These are phyloP conservation scores for Ustilago sp. DNA, from an alignment of 1,284 basidiomycete species.

Conservation along the genomic window DNA sequence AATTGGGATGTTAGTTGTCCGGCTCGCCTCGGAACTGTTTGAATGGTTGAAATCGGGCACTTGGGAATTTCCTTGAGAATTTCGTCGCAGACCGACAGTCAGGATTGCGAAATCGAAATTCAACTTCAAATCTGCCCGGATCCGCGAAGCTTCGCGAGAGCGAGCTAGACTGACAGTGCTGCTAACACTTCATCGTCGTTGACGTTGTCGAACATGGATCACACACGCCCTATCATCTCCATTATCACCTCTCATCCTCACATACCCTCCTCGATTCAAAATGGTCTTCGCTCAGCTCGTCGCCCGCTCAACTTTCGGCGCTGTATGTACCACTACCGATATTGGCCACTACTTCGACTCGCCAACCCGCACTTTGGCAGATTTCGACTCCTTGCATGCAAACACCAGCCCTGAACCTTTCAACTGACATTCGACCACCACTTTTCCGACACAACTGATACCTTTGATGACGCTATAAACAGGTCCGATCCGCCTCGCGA, in stretches of 20 bases:
- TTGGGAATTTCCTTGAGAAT: slow-evolving; percentile 6
- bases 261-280: slow-evolving; percentile 10
- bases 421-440: slow-evolving; percentile 23
- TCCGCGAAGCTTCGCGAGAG: slow-evolving; percentile 13
- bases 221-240: slow-evolving; percentile 15
- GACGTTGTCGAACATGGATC: background rate
- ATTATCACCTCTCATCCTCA: slow-evolving; percentile 2
- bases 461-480: slow-evolving; percentile 13
- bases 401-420: background rate
- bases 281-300: slow-evolving; percentile 47
- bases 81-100: slow-evolving; percentile 8
- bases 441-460: background rate
- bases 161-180: slow-evolving; percentile 5
- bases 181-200: slow-evolving; percentile 13
- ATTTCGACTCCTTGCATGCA: slow-evolving; percentile 5
- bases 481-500: slow-evolving; percentile 53
- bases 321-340: slow-evolving; percentile 38
- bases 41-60: background rate
- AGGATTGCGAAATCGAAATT: background rate
- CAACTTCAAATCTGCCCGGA: slow-evolving; percentile 12
- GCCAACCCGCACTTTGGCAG: background rate
- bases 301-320: slow-evolving; percentile 48
- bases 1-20: slow-evolving; percentile 23
- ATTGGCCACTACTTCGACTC: background rate
- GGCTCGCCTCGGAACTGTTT: slow-evolving; percentile 39